Percentiles rank a stretch among this genome's conserved stretches.
phyloP scores from a whole-genome alignment of 495 filamentous ascomycete species.

The Hypoxylon lienhwacheense region DNA sequence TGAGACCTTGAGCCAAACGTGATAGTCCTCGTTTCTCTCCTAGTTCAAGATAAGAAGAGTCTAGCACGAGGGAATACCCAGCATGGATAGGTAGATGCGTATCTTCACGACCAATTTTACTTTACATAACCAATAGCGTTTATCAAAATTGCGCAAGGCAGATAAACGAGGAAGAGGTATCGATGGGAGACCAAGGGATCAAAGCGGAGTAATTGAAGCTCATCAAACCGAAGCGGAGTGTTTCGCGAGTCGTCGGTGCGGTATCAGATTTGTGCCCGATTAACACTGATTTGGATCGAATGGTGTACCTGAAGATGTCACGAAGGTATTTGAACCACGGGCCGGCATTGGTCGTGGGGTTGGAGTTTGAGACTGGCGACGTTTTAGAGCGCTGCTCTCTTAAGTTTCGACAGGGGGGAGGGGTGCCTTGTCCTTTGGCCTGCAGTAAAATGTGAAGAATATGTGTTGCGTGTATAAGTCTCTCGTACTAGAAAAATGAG shows the following conservation, averaged over 20 bases:
- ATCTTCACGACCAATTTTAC: slow-evolving; percentile 8
- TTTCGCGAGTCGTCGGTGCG: slow-evolving; percentile 44
- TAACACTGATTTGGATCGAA: slow-evolving; percentile 40
- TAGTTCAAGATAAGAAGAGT: slow-evolving; percentile 18
- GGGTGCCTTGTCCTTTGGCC: slow-evolving; percentile 13
- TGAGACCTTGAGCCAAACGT: slow-evolving; percentile 43
- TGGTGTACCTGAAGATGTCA: slow-evolving; percentile 8
- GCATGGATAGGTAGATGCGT: slow-evolving; percentile 7
- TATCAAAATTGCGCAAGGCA: slow-evolving; percentile 7
- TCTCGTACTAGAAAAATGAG: not conserved
- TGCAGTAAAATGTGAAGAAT: slow-evolving; percentile 3
- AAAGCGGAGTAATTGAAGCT: slow-evolving; percentile 18
- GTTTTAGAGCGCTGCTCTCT: slow-evolving; percentile 48
- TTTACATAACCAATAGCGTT: slow-evolving; percentile 11
- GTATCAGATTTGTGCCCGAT: slow-evolving; percentile 44
- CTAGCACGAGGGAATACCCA: slow-evolving; percentile 18
- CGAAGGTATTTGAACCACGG: slow-evolving; percentile 6
- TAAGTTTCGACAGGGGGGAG: slow-evolving; percentile 48
- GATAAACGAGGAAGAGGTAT: slow-evolving; percentile 14
- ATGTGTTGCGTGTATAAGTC: slow-evolving; percentile 10
- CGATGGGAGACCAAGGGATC: slow-evolving; percentile 2
- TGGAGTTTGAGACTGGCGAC: slow-evolving; percentile 47
- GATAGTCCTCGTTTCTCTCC: slow-evolving; percentile 30
- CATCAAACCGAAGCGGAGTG: slow-evolving; percentile 39
- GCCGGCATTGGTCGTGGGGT: slow-evolving; percentile 29